These are phyloP conservation scores for Arabis alpina DNA, from an alignment of 345 rosid genomes.

Conservation along the genomic window DNA sequence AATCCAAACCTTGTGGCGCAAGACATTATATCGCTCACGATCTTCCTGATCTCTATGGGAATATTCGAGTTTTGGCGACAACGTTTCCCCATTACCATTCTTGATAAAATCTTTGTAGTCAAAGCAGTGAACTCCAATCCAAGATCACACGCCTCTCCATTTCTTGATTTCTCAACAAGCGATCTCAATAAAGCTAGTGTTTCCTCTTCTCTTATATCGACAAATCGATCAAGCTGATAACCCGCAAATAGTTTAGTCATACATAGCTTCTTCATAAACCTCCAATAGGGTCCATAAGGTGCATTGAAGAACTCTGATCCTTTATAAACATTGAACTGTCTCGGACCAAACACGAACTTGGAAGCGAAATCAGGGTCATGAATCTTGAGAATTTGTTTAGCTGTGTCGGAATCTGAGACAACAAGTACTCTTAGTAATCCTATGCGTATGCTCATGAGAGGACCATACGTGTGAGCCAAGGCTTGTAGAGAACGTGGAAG, in stretches of 20 bases:
- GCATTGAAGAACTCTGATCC: constrained; percentile 59
- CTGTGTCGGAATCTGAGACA: constrained; percentile 53
- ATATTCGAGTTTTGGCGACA: constrained; percentile 42
- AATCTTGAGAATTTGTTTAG: constrained; percentile 53
- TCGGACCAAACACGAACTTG: constrained; percentile 59
- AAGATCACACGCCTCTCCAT: constrained; percentile 53
- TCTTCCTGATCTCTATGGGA: constrained; percentile 54
- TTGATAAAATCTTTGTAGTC: constrained; percentile 56
- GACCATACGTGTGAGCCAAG: constrained; percentile 61
- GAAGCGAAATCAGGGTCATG: constrained; percentile 61
- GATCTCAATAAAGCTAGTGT: constrained; percentile 47
- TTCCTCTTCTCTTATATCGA: constrained; percentile 58
- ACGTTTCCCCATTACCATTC: constrained; percentile 64
- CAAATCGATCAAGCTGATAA: constrained; percentile 57
- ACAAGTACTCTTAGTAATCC: constrained; percentile 50
- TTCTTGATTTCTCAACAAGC: constrained; percentile 35
- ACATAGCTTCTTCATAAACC: constrained; percentile 75
- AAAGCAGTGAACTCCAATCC: constrained; percentile 50
- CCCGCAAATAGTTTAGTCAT: constrained; percentile 60
- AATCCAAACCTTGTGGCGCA: constrained; percentile 55
- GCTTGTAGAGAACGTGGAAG: constrained; percentile 57
- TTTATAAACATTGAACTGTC: constrained; percentile 56
- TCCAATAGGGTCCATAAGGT: constrained; percentile 71
- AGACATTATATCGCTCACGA: constrained; percentile 51
- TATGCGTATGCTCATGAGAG: constrained; percentile 56